A percentile compares a stretch with the other conserved stretches of the same genome.
Evolutionary conservation across 129 eudicot genomes (phyloP).

Genomic region (Scalesia atractyloides): DNA sequence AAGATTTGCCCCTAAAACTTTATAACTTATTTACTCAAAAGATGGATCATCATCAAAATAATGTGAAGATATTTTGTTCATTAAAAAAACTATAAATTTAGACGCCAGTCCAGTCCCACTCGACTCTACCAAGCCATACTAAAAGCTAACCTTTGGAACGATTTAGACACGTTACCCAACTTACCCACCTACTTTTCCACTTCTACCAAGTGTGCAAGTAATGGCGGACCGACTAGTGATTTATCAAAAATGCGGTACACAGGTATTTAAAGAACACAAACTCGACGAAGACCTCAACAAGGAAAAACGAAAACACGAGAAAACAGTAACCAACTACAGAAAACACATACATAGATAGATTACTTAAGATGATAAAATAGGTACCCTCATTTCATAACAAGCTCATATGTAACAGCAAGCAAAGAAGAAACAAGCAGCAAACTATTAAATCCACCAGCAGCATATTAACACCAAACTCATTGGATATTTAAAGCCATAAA

Average conservation of each 20-base stretch:
- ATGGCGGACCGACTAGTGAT: not conserved
- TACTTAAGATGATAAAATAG: slow-evolving; percentile 16
- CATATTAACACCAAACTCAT: slow-evolving; percentile 19
- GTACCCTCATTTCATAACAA: slow-evolving; percentile 46
- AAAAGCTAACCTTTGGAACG: not conserved
- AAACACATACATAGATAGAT: slow-evolving; percentile 16
- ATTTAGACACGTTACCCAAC: not conserved
- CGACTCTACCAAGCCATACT: not conserved
- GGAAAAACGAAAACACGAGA: not conserved
- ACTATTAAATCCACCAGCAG: slow-evolving; percentile 13
- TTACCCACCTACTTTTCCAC: not conserved
- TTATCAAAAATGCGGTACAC: not conserved
- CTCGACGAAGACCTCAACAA: not conserved
- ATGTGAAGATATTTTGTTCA: not conserved
- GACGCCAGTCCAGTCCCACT: not conserved
- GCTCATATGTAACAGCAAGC: slow-evolving; percentile 31
- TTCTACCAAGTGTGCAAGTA: not conserved
- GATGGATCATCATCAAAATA: not conserved
- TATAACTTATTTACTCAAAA: not conserved
- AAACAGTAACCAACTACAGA: slow-evolving; percentile 9
- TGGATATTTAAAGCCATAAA: slow-evolving; percentile 93
- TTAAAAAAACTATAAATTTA: no score
- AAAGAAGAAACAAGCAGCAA: slow-evolving; percentile 32
- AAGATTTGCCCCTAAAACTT: no score
- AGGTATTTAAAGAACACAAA: not conserved